Evolutionary conservation across 192 early-diverging fungal species (phyloP).

Genomic region (Backusella mclennaniae): DNA sequence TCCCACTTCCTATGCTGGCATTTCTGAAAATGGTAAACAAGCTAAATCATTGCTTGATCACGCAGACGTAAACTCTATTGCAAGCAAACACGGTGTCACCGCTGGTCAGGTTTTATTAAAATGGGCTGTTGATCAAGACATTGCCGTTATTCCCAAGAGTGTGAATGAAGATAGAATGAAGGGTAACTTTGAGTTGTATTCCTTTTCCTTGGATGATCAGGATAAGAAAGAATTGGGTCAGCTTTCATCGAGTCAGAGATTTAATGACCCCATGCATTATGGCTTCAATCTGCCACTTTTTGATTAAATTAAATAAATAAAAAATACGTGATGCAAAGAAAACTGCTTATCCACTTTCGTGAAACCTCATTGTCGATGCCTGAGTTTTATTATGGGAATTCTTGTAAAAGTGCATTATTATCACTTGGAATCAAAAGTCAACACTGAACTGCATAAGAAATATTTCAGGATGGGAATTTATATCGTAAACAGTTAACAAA

Average conservation of each 20-base stretch:
- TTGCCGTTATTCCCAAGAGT: constrained; percentile 71
- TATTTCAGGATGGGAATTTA: no score
- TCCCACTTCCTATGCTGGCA: constrained; percentile 33
- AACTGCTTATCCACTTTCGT: not conserved
- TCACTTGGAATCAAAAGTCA: no score
- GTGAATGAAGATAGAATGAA: constrained; percentile 48
- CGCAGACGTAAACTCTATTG: constrained; percentile 49
- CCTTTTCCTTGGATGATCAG: constrained; percentile 42
- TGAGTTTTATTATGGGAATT: not conserved
- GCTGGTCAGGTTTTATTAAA: constrained; percentile 59
- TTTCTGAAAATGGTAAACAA: constrained; percentile 26
- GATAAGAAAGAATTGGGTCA: constrained; percentile 48
- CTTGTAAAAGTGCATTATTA: not conserved
- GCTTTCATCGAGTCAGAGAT: constrained; percentile 42
- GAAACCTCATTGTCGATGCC: not conserved
- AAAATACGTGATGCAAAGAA: not conserved
- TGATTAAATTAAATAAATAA: constrained; percentile 33
- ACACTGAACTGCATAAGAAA: no score
- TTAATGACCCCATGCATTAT: constrained; percentile 47
- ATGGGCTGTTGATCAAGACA: constrained; percentile 65
- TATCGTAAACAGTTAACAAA: no score
- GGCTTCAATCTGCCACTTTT: constrained; percentile 47
- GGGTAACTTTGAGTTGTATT: constrained; percentile 52
- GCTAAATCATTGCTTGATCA: constrained; percentile 49
- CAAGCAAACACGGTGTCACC: constrained; percentile 48